Base-by-base conservation (phyloP, 352 stramenopile species). In the Pythium rhizo-oryzae region DNA sequence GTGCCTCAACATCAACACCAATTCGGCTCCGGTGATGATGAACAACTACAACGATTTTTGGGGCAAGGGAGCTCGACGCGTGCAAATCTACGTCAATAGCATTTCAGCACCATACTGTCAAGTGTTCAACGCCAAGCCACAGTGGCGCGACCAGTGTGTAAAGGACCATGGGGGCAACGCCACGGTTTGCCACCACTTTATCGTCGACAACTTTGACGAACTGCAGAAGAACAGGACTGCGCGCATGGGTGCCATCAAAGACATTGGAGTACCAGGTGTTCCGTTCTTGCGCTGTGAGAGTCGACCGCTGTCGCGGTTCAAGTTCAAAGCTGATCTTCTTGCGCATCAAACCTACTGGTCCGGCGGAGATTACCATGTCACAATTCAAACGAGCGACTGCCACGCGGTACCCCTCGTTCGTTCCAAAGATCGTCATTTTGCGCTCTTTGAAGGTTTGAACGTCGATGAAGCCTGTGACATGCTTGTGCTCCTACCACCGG, bases 251-350 rank as follows among this genome's bases (percentile, higher is more conserved):
- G 41, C 76, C 4, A 57, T 69, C 2, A 70, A 65, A 23, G 81
- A 88, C 44, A 82, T 84, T 30, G 81, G 81, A 1, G 54, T 47
- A n/a, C 25, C 43, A 16, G 81, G 81, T 5, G 67, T 78, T 49
- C 75, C 81, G 0, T 90, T 88, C 21, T 35, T 90, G 28, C 75
- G 78, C 16, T 90, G 81, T 49, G 55, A 66, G 18, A 75, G 75
- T 11, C 76, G 81, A 25, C 76, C 81, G 0, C 47, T 69, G 8
- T 35, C 30, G 1, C 43, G 61, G 1, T 88, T 90, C 67, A 53
- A 66, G 21, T 90, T 81, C 64, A 76, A 87, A 11, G 84, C 79
- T 6, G 81, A 90, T 61, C 59, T 88, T 41, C 72, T 90, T 74
- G 72, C 83, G 19, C 69, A 81, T 9, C 74, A 87, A 62, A 74